phyloP scores from a whole-genome alignment of 1,139 yeast species.

The Nakaseomyces glabratus region DNA sequence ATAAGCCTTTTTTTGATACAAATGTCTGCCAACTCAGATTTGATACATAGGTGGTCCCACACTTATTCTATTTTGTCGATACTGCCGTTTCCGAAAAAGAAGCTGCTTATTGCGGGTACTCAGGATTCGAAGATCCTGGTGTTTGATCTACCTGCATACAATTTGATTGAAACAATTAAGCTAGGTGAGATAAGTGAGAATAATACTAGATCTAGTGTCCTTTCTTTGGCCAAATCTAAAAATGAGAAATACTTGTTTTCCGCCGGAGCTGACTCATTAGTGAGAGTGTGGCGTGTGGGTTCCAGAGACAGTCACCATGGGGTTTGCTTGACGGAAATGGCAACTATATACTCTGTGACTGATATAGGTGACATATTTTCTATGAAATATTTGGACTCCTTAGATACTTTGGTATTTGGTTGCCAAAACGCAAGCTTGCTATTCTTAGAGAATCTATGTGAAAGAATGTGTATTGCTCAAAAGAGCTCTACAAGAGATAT shows the following conservation, averaged over 20 bases:
- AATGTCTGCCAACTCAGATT: constrained; percentile 13
- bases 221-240: constrained; percentile 51
- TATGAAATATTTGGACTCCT: constrained; percentile 54
- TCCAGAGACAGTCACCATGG: constrained; percentile 14
- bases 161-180: constrained; percentile 27
- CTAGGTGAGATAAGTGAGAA: constrained; percentile 23
- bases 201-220: constrained; percentile 61
- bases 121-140: constrained; percentile 78
- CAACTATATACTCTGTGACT: constrained; percentile 69
- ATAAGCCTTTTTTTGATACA: no score
- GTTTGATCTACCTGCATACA: constrained; percentile 58
- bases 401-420: constrained; percentile 68
- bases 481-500: constrained; percentile 15
- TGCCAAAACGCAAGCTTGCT: constrained; percentile 86
- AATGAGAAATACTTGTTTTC: constrained; percentile 62
- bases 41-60: constrained; percentile 71
- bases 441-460: constrained; percentile 44
- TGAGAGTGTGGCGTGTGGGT: constrained; percentile 68
- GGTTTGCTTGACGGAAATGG: constrained; percentile 36
- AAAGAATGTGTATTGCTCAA: constrained; percentile 17
- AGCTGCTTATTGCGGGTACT: constrained; percentile 79
- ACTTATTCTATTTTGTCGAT: constrained; percentile 70
- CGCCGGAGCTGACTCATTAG: constrained; percentile 85
- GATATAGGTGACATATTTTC: constrained; percentile 95
- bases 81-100: constrained; percentile 51